Base-by-base conservation (phyloP, 176 grass and related monocot species). In the Stipa capillata region DNA sequence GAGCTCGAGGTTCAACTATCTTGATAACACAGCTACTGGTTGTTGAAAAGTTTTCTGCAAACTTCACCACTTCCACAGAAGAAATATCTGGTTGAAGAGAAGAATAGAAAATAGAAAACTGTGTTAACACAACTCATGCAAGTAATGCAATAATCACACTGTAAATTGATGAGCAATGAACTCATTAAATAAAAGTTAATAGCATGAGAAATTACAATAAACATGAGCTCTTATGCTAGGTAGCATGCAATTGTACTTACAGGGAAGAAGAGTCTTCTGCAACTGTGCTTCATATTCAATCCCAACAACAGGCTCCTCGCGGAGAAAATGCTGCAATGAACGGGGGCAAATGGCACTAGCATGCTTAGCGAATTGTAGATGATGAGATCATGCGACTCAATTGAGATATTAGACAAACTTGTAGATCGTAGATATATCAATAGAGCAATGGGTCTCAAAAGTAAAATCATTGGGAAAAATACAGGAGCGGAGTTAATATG, bases 251-350 rank as follows among this genome's bases (percentile, higher is more conserved):
- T 54, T 61, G 18, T 80, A 84, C 92, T 93, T 92, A 99, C 96
- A 14, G 36, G 96, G 96, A 73, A 99, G 90, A 76, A 99, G 96
- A 81, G 90, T 93, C 77, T 99, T 98, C 83, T 99, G 96, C 76
- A 99, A 85, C 50, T 91, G 92, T 65, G 96, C 90, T 95, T 99
- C 96, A 65, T 95, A 99, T 76, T 99, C 96, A 68, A 99, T 92
- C 17, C 90, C 92, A 31, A 99, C 83, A 93, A 99, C 83, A 69
- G 96, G 96, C 72, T 99, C 96, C 43, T 89, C 87, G 14, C 62
- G 83, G 65, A 99, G 93, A 91, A 99, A 99, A 82, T 99, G 92
- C 96, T 95, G 81, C 67, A 83, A 85, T 52, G 56, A 85, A 82
- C 13, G 23, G 62, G 62, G 31, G 36, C 0, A 57, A 24, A 60